These are phyloP conservation scores for Penicillium carneum DNA, from an alignment of 2,329 filamentous ascomycete species.

Conservation along the genomic window DNA sequence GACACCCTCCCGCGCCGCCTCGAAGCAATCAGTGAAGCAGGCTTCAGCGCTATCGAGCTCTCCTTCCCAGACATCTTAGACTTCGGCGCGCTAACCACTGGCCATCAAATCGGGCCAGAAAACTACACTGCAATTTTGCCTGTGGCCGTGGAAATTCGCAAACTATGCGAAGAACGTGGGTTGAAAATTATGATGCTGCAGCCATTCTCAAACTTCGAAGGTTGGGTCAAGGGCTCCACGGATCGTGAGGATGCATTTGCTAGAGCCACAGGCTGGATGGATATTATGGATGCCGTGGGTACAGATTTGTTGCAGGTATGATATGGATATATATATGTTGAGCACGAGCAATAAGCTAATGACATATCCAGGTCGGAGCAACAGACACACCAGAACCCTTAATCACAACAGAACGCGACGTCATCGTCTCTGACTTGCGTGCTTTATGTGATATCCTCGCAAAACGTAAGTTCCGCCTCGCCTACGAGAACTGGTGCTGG, in stretches of 20 bases:
- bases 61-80: constrained; percentile 74
- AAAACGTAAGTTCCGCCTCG: constrained; percentile 65
- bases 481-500: constrained; percentile 87
- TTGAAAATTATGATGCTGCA: constrained; percentile 75
- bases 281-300: constrained; percentile 73
- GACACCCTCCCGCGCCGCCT: constrained; percentile 51
- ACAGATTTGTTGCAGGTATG: constrained; percentile 74
- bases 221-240: constrained; percentile 67
- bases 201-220: constrained; percentile 79
- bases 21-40: constrained; percentile 49
- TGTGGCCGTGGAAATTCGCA: constrained; percentile 63
- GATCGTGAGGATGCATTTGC: constrained; percentile 69
- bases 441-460: constrained; percentile 70
- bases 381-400: constrained; percentile 66
- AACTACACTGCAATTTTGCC: constrained; percentile 67
- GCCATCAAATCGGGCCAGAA: constrained; percentile 60
- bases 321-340: not conserved
- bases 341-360: not conserved
- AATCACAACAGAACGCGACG: constrained; percentile 58
- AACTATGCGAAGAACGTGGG: constrained; percentile 61
- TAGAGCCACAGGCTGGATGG: constrained; percentile 71
- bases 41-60: constrained; percentile 72
- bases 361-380: constrained; percentile 60
- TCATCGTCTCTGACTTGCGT: constrained; percentile 67
- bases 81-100: constrained; percentile 64